Base-by-base conservation (phyloP, 805 yeast genomes). In the Priceomyces melissophilus region DNA sequence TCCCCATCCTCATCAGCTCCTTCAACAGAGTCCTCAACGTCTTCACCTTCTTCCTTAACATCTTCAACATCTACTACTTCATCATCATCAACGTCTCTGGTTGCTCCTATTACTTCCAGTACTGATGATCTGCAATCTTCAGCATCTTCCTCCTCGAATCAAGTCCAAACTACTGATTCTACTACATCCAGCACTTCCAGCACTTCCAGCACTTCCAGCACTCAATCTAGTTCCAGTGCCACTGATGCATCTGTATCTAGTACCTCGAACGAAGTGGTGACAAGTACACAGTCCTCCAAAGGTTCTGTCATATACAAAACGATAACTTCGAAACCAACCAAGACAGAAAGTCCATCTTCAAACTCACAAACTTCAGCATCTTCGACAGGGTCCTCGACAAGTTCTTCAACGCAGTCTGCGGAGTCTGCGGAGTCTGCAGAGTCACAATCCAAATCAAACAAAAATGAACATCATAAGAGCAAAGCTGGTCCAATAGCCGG, bases 401-500 rank as follows among this genome's bases (percentile, higher is more conserved):
- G 42, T 7, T n/a, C 40, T 25, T 14, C 47, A 17, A 5, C 42
- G 9, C 16, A 41, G 3, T 30, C 40, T 1, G 30, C 39, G 3
- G n/a, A 35, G 4, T 10, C 41, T n/a, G n/a, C n/a, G n/a, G n/a
- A n/a, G n/a, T n/a, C n/a, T 1, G 30, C 39, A 4, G n/a, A 35
- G 4, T 10, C 41, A 38, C 25, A 20, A 28, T 13, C 32, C 3
- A 27, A 28, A 25, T 15, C 32, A 2, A 15, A 27, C 36, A 33
- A 27, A 17, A 35, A 32, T 30, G 16, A 15, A 6, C 20, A 32
- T 16, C 25, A 32, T 13, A 44, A 48, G 25, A 60, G 57, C 30
- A 67, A 63, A 37, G 52, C 57, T 8, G 73, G 68, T 1, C 57
- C 71, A 10, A 69, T 70, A 30, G 73, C 58, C 2, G 75, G 75